Conservation (phyloP, 108 stramenopile species). For the Pseudonitzschia multiseries region DNA sequence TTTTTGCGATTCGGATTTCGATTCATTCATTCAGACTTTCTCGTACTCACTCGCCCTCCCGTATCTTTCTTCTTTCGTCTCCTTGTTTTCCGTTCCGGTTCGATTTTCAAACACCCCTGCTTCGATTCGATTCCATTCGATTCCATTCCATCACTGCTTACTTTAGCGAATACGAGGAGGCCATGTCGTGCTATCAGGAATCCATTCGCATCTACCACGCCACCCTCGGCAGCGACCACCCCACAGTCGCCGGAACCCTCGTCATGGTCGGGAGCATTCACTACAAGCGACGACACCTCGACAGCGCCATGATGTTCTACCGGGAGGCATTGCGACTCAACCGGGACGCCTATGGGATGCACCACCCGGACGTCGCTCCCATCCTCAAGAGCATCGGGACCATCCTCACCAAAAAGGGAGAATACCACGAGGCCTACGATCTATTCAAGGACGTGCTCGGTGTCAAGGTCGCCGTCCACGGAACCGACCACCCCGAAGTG, state of each 20-base stretch:
- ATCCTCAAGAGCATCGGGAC: slow-evolving; percentile 79
- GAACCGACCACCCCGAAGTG: slow-evolving; percentile 71
- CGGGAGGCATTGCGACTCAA: slow-evolving; percentile 75
- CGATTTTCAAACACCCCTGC: too few relatives aligned
- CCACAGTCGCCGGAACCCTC: slow-evolving; percentile 72
- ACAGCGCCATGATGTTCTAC: slow-evolving; percentile 80
- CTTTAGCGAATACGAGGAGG: slow-evolving; percentile 51
- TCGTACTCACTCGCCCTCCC: too few relatives aligned
- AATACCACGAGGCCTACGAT: slow-evolving; percentile 65
- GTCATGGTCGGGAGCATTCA: slow-evolving; percentile 81
- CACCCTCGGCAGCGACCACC: slow-evolving; percentile 70
- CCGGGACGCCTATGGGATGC: slow-evolving; percentile 72
- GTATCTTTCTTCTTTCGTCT: too few relatives aligned
- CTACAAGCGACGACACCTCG: slow-evolving; percentile 72
- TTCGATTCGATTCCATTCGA: too few relatives aligned
- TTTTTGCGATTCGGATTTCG: too few relatives aligned
- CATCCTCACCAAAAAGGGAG: slow-evolving; percentile 70
- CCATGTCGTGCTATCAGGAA: slow-evolving; percentile 80
- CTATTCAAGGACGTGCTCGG: slow-evolving; percentile 73
- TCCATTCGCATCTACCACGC: slow-evolving; percentile 75
- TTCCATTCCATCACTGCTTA: not conserved
- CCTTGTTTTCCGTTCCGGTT: too few relatives aligned
- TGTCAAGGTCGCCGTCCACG: slow-evolving; percentile 67
- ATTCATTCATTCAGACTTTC: too few relatives aligned
- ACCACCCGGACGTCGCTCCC: slow-evolving; percentile 85